Evolutionary conservation across 2,329 filamentous ascomycete species (phyloP).

Genomic region (Chaetomium sp.): DNA sequence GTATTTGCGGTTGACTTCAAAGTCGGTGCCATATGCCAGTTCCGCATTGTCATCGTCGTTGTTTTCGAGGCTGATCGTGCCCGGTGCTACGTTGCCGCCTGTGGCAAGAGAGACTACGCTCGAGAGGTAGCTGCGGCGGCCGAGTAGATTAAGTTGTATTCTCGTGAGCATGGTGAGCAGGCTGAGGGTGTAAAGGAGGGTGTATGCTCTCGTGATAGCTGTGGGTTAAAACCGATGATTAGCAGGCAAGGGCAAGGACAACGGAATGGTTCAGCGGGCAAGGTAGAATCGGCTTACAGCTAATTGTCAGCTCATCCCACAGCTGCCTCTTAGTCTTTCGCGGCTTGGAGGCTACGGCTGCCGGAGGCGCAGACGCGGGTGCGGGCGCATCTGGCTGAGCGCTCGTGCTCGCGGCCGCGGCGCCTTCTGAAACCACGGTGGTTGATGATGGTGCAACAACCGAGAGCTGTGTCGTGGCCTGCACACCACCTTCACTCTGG

Average conservation of each 20-base stretch:
- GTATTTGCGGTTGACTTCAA: conserved; percentile 91
- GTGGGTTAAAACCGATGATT: conserved; percentile 9
- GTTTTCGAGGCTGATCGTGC: conserved; percentile 84
- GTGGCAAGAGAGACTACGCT: conserved; percentile 88
- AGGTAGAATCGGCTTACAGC: conserved; percentile 46
- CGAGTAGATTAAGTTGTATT: conserved; percentile 94
- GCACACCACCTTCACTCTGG: conserved; percentile 75
- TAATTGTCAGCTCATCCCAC: conserved; percentile 97
- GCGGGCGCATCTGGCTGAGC: conserved; percentile 29
- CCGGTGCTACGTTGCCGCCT: conserved; percentile 52
- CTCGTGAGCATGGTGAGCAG: conserved; percentile 87
- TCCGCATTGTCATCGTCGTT: conserved; percentile 83
- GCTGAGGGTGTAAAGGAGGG: conserved; percentile 82
- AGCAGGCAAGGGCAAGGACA: conserved; percentile 1
- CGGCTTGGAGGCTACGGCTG: conserved; percentile 35
- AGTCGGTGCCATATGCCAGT: conserved; percentile 82
- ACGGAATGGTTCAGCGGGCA: too few relatives aligned
- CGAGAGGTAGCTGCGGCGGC: conserved; percentile 89
- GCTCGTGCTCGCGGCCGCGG: conserved; percentile 11
- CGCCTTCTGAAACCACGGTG: conserved; percentile 24
- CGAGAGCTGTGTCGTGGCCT: conserved; percentile 65
- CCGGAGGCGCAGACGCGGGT: background rate
- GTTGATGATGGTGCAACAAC: conserved; percentile 48
- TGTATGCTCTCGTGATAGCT: conserved; percentile 89
- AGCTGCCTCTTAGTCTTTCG: conserved; percentile 82